Percentiles rank a stretch among this genome's conserved stretches.
phyloP scores from a whole-genome alignment of 139 green algal species.

The Ettlia oleoabundans region DNA sequence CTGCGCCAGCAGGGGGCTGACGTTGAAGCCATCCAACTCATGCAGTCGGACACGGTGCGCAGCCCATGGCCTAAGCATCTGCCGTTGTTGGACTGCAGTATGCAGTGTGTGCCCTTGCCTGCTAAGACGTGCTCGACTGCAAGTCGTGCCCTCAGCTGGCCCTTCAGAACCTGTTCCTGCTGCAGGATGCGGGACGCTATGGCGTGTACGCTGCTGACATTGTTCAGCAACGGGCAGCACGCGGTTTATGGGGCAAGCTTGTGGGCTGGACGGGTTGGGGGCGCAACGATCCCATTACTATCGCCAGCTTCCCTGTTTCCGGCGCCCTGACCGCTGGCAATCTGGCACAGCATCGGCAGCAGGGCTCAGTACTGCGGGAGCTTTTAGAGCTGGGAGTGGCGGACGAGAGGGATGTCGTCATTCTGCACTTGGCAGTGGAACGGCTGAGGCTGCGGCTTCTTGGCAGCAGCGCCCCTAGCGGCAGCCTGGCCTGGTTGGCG shows the following conservation, averaged over 20 bases:
- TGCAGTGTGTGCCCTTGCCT: no score
- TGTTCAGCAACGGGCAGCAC: neutral
- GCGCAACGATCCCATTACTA: neutral
- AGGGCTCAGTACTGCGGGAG: conserved; percentile 7
- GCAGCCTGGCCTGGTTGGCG: conserved; percentile 40
- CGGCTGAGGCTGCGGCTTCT: conserved; percentile 7
- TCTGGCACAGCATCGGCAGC: conserved; percentile 22
- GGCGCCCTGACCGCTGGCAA: conserved; percentile 40
- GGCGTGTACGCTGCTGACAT: conserved; percentile 36
- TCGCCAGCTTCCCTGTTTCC: conserved; percentile 52
- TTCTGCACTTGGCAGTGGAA: conserved; percentile 74
- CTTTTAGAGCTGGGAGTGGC: conserved; percentile 55
- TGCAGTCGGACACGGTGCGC: no score
- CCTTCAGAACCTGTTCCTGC: no score
- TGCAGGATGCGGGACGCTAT: conserved; percentile 23
- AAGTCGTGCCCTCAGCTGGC: no score
- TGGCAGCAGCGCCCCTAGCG: neutral
- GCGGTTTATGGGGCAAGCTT: neutral
- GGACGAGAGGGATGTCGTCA: conserved; percentile 66
- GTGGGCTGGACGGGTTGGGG: neutral
- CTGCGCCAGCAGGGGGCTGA: no score
- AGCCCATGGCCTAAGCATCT: no score
- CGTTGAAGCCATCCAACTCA: no score
- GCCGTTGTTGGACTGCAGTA: no score
- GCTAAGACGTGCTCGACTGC: no score